These are phyloP conservation scores for Cutaneotrichosporon daszewskae DNA, from an alignment of 1,284 basidiomycete genomes.

Conservation along the genomic window DNA sequence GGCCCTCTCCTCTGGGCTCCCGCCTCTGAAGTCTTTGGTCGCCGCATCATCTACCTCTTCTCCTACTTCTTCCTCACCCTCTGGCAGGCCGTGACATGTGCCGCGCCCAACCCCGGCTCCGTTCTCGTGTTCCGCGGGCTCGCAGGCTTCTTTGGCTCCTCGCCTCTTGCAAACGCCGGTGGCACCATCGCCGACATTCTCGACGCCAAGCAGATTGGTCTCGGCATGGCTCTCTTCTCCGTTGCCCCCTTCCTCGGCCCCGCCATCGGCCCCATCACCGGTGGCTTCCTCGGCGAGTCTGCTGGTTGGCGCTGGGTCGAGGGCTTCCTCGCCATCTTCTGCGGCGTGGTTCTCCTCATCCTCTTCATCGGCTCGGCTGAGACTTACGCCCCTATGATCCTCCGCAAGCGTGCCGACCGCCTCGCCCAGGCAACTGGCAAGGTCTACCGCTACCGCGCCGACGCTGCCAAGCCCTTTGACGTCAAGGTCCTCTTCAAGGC, in stretches of 20 bases:
- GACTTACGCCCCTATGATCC: conserved; percentile 49
- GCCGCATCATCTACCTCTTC: conserved; percentile 60
- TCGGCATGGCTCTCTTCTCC: conserved; percentile 30
- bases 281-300: conserved; percentile 46
- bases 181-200: conserved; percentile 43
- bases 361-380: conserved; percentile 43
- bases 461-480: conserved; percentile 43
- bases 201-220: conserved; percentile 36
- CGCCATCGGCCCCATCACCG: conserved; percentile 30
- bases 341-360: conserved; percentile 5
- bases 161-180: conserved; percentile 45
- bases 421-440: conserved; percentile 48
- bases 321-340: conserved; percentile 59
- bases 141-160: conserved; percentile 44
- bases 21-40: conserved; percentile 53
- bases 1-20: conserved; percentile 45
- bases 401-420: conserved; percentile 42
- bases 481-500: conserved; percentile 40
- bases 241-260: conserved; percentile 19
- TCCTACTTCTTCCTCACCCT: conserved; percentile 45
- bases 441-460: conserved; percentile 48
- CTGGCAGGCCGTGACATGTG: conserved; percentile 32
- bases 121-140: conserved; percentile 39
- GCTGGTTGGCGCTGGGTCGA: conserved; percentile 55
- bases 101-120: conserved; percentile 26